Base-by-base conservation (phyloP, 495 filamentous ascomycete genomes). In the Antarctomyces pellizariae region DNA sequence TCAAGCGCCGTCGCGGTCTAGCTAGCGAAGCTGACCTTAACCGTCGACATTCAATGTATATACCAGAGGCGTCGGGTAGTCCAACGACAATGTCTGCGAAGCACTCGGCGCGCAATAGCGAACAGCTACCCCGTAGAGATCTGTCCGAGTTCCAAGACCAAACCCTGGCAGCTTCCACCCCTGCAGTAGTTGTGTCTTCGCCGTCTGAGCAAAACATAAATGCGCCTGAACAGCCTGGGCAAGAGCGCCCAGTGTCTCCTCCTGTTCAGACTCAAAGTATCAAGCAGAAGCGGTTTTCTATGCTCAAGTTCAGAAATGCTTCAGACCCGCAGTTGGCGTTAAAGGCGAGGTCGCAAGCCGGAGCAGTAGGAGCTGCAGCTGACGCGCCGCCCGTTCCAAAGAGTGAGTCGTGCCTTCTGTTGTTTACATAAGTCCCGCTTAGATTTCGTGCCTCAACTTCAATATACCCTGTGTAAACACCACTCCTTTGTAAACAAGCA, bases 231-330 rank as follows among this genome's bases (percentile, higher is more conserved):
- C n/a, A n/a, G n/a, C n/a, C n/a, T n/a, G n/a, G n/a, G n/a, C n/a
- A n/a, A 7, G 31, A 30, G 16, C 26, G 31, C 18, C 28, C 32
- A 6, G 18, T 29, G 0, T 33, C 34, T 13, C 34, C 32, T 25
- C 42, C 48, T 2, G 35, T 53, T 16, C 53, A 57, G 35, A 54
- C 57, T 14, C 53, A 60, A 37, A 55, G 44, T 12, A 43, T 49
- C 2, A 65, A 53, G 31, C 53, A 63, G 44, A 60, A 71, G 33
- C 71, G 84, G 18, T 93, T 93, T 45, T 86, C 74, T 44, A 69
- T 93, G 51, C 62, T 91, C 50, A 78, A 72, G 45, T 72, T 90
- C 41, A 71, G 84, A 25, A 76, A 93, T 64, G 82, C 78, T 25
- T 92, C 83, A 9, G 86, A 97, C 47, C 76, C 86, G 24, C 80